phyloP scores from a whole-genome alignment of 2,329 filamentous ascomycete species.

The Fusarium nurragi region DNA sequence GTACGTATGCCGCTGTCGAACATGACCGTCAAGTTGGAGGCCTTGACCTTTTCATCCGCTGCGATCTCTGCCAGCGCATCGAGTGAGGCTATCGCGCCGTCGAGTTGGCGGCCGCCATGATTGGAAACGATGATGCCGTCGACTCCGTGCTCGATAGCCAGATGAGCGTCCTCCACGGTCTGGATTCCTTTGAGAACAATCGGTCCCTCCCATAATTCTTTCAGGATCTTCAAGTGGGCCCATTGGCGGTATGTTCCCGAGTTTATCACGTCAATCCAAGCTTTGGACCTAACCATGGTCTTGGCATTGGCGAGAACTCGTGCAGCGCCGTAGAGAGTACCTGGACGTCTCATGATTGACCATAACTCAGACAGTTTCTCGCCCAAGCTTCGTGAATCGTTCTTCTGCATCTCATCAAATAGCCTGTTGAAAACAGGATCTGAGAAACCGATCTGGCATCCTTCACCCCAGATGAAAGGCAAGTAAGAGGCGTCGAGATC shows the following conservation, averaged over 20 bases:
- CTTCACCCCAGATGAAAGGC: conserved; percentile 67
- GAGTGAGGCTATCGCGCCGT: conserved; percentile 59
- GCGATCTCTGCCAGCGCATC: conserved; percentile 60
- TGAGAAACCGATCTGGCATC: conserved; percentile 69
- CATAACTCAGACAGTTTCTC: conserved; percentile 34
- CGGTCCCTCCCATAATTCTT: conserved; percentile 67
- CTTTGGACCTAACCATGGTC: conserved; percentile 30
- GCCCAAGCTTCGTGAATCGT: conserved; percentile 17
- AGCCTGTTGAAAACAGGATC: conserved; percentile 68
- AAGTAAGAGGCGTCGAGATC: conserved; percentile 72
- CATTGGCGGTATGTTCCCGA: conserved; percentile 63
- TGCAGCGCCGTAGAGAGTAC: conserved; percentile 36
- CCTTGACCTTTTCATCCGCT: conserved; percentile 59
- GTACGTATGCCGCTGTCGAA: conserved; percentile 55
- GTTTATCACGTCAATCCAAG: conserved; percentile 40
- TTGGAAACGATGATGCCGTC: conserved; percentile 56
- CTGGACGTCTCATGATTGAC: conserved; percentile 33
- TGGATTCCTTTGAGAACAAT: conserved; percentile 56
- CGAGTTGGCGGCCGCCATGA: conserved; percentile 55
- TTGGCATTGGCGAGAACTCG: conserved; percentile 27
- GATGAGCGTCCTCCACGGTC: conserved; percentile 53
- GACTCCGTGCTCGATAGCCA: conserved; percentile 50
- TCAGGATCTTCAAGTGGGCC: conserved; percentile 68
- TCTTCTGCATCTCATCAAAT: conserved; percentile 31
- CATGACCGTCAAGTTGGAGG: conserved; percentile 60